phyloP scores from a whole-genome alignment of 768 basidiomycete species.

The Suillus hirtellus region DNA sequence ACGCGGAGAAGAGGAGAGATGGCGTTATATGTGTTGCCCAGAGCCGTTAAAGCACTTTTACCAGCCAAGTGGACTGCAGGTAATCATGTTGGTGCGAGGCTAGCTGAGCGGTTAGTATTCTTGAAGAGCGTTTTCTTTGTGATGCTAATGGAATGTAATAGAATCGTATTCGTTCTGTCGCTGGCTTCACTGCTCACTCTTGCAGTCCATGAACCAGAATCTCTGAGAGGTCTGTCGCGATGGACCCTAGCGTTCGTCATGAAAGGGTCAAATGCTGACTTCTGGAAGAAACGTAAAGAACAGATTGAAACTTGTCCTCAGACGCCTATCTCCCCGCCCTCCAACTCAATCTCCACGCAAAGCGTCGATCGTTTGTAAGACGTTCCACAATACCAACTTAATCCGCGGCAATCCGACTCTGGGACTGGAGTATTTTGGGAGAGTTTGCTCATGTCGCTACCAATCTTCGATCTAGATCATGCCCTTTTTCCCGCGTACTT shows the following conservation, averaged over 20 bases:
- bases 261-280: slow-evolving; percentile 56
- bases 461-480: not conserved
- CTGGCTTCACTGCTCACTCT: slow-evolving; percentile 66
- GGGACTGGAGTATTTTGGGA: not conserved
- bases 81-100: slow-evolving; percentile 38
- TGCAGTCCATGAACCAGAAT: slow-evolving; percentile 59
- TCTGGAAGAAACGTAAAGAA: slow-evolving; percentile 45
- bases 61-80: slow-evolving; percentile 53
- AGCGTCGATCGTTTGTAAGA: not conserved
- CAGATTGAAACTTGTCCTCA: slow-evolving; percentile 17
- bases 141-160: slow-evolving; percentile 30
- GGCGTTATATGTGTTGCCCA: slow-evolving; percentile 75
- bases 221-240: slow-evolving; percentile 69
- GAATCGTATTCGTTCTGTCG: slow-evolving; percentile 61
- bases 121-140: not conserved
- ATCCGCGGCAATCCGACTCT: not conserved
- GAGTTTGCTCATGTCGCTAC: not conserved
- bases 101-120: slow-evolving; percentile 55
- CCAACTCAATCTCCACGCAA: not conserved
- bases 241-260: slow-evolving; percentile 71
- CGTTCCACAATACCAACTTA: not conserved
- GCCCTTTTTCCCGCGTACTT: not conserved
- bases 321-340: slow-evolving; percentile 10
- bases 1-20: slow-evolving; percentile 74
- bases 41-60: slow-evolving; percentile 65